These are phyloP conservation scores for Fusarium odoratissimum DNA, from an alignment of 2,329 filamentous ascomycete species.

Conservation along the genomic window DNA sequence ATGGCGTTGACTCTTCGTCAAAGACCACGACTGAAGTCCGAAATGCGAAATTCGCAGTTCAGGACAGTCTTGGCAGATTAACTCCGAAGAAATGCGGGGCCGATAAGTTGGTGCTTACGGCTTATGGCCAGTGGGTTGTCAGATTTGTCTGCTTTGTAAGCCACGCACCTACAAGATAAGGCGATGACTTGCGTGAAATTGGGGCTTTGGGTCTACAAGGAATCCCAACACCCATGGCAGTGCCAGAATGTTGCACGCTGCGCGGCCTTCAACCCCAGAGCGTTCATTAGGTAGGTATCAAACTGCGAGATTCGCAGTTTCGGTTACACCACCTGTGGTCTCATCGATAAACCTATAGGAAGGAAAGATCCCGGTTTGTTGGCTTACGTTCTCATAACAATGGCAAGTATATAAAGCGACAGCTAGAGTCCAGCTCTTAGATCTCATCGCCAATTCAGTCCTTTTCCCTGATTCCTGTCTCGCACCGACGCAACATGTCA, in stretches of 20 bases:
- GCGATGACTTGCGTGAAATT: not conserved
- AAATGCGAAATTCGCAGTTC: not conserved
- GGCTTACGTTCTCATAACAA: not conserved
- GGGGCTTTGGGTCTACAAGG: not conserved
- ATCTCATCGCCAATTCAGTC: not conserved
- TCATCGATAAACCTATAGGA: accelerated
- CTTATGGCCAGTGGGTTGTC: not conserved
- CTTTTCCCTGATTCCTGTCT: accelerated
- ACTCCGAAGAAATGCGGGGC: not conserved
- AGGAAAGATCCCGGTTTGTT: accelerated
- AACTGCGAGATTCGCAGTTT: not conserved
- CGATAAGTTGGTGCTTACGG: not conserved
- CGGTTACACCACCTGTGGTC: not conserved
- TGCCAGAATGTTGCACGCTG: not conserved
- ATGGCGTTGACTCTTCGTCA: not conserved
- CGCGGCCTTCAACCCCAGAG: too few relatives aligned
- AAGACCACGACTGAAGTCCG: not conserved
- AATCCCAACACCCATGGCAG: not conserved
- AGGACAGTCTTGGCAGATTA: not conserved
- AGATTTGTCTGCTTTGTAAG: not conserved
- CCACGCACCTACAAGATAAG: not conserved
- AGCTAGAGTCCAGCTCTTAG: not conserved
- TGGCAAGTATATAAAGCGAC: not conserved
- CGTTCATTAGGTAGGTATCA: not conserved
- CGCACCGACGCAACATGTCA: not conserved